Conservation (phyloP, 371 early-diverging fungal species). For the Zychaea mexicana region DNA sequence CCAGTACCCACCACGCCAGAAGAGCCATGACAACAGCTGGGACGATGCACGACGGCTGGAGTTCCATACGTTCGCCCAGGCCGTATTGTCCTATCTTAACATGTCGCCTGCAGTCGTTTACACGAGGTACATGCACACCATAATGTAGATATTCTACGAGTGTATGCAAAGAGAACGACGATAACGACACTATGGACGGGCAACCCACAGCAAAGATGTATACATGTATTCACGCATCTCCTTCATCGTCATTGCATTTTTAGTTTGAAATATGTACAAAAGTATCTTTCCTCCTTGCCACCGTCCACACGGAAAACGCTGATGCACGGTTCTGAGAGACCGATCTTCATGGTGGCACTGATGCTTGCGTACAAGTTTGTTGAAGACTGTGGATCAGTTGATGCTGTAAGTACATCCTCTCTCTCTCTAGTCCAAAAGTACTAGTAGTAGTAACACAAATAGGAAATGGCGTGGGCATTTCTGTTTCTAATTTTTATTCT, state of each 20-base stretch:
- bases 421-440: neutral
- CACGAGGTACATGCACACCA: constrained; percentile 22
- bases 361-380: constrained; percentile 37
- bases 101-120: constrained; percentile 25
- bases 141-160: no score
- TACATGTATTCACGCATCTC: neutral
- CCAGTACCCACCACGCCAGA: neutral
- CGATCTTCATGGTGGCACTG: constrained; percentile 35
- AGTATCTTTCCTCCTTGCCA: neutral
- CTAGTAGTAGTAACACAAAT: no score
- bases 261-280: constrained; percentile 36
- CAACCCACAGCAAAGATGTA: neutral
- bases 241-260: neutral
- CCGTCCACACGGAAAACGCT: constrained; percentile 14
- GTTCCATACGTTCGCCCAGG: constrained; percentile 11
- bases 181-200: no score
- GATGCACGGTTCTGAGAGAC: constrained; percentile 27
- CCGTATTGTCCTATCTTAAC: constrained; percentile 5
- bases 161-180: no score
- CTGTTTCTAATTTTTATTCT: no score
- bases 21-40: constrained; percentile 6
- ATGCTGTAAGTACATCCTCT: constrained; percentile 26
- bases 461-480: neutral
- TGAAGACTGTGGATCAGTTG: constrained; percentile 33
- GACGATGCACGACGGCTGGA: constrained; percentile 9